Conservation (phyloP, 208 protist species). For the Strigomonas oncopelti region DNA sequence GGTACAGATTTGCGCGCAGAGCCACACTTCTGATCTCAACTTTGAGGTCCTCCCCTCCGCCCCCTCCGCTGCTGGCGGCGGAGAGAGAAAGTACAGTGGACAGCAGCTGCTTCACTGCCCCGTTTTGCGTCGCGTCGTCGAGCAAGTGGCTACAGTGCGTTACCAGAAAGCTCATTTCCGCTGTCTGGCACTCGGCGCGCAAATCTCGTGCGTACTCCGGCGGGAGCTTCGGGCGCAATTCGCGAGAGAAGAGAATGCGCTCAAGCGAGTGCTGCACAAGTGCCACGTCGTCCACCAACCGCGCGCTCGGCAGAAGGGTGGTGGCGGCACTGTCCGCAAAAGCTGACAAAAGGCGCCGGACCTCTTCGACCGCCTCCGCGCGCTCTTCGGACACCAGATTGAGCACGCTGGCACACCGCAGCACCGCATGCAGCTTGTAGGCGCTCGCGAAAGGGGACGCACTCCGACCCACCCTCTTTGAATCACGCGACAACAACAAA, state of each 20-base stretch:
- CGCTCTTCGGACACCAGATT: background rate
- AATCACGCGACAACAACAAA: no score
- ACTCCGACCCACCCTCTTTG: background rate
- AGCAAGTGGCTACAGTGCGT: background rate
- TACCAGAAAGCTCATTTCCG: background rate
- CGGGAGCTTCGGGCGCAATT: background rate
- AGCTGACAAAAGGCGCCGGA: background rate
- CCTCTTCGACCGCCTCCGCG: background rate
- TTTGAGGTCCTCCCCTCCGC: background rate
- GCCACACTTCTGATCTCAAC: background rate
- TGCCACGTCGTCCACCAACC: constrained; percentile 6
- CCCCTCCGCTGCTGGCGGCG: background rate
- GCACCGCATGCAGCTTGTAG: constrained; percentile 9
- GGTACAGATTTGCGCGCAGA: constrained; percentile 15
- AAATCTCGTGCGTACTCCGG: background rate
- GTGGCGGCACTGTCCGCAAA: background rate
- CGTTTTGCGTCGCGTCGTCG: constrained; percentile 2
- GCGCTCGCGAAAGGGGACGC: constrained; percentile 6
- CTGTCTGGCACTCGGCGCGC: background rate
- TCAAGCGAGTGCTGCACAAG: constrained; percentile 11
- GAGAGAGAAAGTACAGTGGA: background rate
- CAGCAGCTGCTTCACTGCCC: constrained; percentile 13
- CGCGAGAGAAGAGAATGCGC: background rate
- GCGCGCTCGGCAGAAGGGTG: background rate
- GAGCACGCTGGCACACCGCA: constrained; percentile 6